Percentiles rank a stretch among this genome's conserved stretches.
Conservation (phyloP, 306 rosid genomes). For the Spatholobus suberectus region DNA sequence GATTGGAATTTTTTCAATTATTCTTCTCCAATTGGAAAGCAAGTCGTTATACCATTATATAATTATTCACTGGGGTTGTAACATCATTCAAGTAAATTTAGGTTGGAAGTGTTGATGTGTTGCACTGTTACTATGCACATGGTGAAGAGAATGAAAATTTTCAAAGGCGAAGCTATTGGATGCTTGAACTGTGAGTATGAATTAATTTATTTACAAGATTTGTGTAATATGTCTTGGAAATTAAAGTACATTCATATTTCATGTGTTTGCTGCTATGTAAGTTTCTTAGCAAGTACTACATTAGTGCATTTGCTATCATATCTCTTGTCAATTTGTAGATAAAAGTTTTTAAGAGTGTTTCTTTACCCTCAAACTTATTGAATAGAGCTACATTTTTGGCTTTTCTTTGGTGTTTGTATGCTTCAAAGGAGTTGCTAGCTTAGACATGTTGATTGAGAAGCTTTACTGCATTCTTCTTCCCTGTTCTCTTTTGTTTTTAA, state of each 20-base stretch:
- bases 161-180: conserved; percentile 96
- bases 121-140: conserved; percentile 96
- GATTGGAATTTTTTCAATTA: not conserved
- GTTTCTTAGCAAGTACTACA: conserved; percentile 3
- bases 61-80: conserved; percentile 41
- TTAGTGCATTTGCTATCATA: conserved; percentile 31
- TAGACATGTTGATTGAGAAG: conserved; percentile 20
- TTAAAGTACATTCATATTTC: conserved; percentile 35
- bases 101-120: conserved; percentile 92
- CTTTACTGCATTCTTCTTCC: conserved; percentile 18
- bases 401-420: conserved; percentile 32
- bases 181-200: conserved; percentile 88
- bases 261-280: not conserved
- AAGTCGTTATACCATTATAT: conserved; percentile 26
- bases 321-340: conserved; percentile 10
- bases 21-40: conserved; percentile 27
- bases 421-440: conserved; percentile 26
- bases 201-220: conserved; percentile 33
- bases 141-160: conserved; percentile 93
- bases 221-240: conserved; percentile 30
- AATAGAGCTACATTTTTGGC: not conserved
- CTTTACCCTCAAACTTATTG: conserved; percentile 16
- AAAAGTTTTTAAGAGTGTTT: not conserved
- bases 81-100: conserved; percentile 58
- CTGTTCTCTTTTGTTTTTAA: conserved; percentile 22